Conservation (phyloP, 495 filamentous ascomycete genomes). For the Ramalina intermedia region DNA sequence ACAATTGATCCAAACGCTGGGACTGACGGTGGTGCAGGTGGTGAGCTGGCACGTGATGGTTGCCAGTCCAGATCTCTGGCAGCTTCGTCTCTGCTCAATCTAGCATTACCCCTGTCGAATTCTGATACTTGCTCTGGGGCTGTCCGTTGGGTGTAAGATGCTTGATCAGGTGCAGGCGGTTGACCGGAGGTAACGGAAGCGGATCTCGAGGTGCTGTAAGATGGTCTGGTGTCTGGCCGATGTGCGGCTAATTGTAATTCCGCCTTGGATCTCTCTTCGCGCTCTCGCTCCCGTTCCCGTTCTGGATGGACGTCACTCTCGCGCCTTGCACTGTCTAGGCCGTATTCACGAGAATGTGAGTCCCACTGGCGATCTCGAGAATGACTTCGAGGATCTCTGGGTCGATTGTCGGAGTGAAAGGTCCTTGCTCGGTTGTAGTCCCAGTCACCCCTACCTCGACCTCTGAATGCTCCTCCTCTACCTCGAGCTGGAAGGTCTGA, state of each 20-base stretch:
- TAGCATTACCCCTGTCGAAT: constrained; percentile 15
- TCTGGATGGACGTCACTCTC: constrained; percentile 32
- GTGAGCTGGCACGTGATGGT: constrained; percentile 30
- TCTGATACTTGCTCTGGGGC: too few species aligned
- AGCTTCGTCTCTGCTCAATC: constrained; percentile 24
- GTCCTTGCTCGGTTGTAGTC: constrained; percentile 45
- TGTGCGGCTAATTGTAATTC: constrained; percentile 30
- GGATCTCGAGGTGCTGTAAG: constrained; percentile 11
- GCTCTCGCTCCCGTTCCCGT: constrained; percentile 43
- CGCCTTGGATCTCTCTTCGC: constrained; percentile 37
- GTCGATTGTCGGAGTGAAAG: constrained; percentile 49
- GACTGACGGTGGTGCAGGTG: constrained; percentile 68
- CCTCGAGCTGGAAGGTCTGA: constrained; percentile 43
- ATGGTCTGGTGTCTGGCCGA: constrained; percentile 28
- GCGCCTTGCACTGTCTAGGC: constrained; percentile 27
- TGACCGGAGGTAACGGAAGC: constrained; percentile 6
- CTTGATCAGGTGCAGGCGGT: background rate
- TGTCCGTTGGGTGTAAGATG: background rate
- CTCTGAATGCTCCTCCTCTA: constrained; percentile 42
- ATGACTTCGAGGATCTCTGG: constrained; percentile 43
- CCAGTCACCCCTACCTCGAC: constrained; percentile 53
- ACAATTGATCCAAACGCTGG: constrained; percentile 62
- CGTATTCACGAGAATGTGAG: constrained; percentile 28
- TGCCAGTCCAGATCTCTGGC: constrained; percentile 11
- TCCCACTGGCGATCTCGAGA: constrained; percentile 39